These are phyloP conservation scores for Pyrenophora seminiperda DNA, from an alignment of 2,329 filamentous ascomycete species.

Conservation along the genomic window DNA sequence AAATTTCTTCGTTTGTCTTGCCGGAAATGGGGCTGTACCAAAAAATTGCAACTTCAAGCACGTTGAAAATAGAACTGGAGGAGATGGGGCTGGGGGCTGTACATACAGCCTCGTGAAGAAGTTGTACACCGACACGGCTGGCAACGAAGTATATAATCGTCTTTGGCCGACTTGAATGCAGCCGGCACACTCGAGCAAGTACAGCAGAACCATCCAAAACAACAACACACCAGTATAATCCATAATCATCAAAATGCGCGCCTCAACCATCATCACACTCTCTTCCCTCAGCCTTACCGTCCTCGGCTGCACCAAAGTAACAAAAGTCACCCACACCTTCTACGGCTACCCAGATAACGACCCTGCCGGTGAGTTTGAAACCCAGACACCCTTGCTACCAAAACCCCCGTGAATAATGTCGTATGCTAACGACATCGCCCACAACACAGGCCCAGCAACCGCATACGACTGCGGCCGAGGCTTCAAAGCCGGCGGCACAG, in stretches of 20 bases:
- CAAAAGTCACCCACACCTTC: slow-evolving; percentile 25
- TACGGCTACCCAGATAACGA: slow-evolving; percentile 38
- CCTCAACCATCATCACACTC: slow-evolving; percentile 5
- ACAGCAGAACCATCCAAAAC: background rate
- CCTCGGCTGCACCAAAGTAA: slow-evolving; percentile 11
- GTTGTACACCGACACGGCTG: background rate
- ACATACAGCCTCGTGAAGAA: background rate
- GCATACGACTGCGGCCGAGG: slow-evolving; percentile 36
- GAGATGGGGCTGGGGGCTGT: background rate
- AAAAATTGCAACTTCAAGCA: background rate
- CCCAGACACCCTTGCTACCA: too few relatives aligned
- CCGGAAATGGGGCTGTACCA: background rate
- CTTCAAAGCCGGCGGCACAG: slow-evolving; percentile 49
- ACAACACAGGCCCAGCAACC: slow-evolving; percentile 24
- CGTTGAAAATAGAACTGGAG: background rate
- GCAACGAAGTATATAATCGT: background rate
- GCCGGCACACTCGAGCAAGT: background rate
- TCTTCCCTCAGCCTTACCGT: slow-evolving; percentile 7
- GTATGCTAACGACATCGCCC: background rate
- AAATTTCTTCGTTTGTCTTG: background rate
- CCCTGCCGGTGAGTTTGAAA: slow-evolving; percentile 9
- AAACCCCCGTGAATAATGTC: too few relatives aligned
- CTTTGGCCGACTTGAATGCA: background rate
- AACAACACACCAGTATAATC: background rate
- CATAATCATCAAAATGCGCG: slow-evolving; percentile 6